Conservation (phyloP, 2,329 filamentous ascomycete species). For the Diplodia sapinea region DNA sequence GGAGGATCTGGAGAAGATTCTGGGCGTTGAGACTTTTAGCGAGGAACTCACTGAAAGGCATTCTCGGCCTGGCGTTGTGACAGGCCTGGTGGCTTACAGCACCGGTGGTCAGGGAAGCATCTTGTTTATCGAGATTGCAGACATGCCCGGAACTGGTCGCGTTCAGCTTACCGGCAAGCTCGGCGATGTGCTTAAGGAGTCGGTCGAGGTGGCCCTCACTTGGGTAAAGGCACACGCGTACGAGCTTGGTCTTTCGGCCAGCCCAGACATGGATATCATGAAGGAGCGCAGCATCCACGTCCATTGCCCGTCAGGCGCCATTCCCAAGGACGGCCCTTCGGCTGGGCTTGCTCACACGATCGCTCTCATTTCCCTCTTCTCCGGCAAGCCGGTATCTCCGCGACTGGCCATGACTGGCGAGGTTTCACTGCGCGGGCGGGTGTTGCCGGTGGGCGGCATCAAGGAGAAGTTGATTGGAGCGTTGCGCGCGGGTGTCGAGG, state of each 20-base stretch:
- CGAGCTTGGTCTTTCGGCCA: conserved; percentile 81
- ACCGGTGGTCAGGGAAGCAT: conserved; percentile 93
- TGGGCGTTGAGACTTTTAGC: conserved; percentile 92
- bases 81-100: conserved; percentile 82
- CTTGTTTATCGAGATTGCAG: conserved; percentile 96
- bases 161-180: conserved; percentile 97
- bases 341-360: conserved; percentile 95
- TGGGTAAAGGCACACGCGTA: conserved; percentile 98
- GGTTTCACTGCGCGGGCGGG: conserved; percentile 80
- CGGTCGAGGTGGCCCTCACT: conserved; percentile 90
- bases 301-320: conserved; percentile 91
- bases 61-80: conserved; percentile 85
- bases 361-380: conserved; percentile 88
- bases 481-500: conserved; percentile 90
- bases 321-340: conserved; percentile 85
- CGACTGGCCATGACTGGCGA: conserved; percentile 93
- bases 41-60: conserved; percentile 92
- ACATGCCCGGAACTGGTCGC: conserved; percentile 91
- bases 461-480: conserved; percentile 99
- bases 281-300: conserved; percentile 92
- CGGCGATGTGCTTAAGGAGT: conserved; percentile 95
- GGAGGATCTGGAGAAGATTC: conserved; percentile 84
- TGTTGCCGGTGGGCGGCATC: conserved; percentile 95
- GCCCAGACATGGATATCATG: conserved; percentile 91
- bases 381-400: conserved; percentile 82